A percentile compares a stretch with the other conserved stretches of the same genome.
Conservation (phyloP, 331 rosid genomes). For the Pyracantha coccinea region DNA sequence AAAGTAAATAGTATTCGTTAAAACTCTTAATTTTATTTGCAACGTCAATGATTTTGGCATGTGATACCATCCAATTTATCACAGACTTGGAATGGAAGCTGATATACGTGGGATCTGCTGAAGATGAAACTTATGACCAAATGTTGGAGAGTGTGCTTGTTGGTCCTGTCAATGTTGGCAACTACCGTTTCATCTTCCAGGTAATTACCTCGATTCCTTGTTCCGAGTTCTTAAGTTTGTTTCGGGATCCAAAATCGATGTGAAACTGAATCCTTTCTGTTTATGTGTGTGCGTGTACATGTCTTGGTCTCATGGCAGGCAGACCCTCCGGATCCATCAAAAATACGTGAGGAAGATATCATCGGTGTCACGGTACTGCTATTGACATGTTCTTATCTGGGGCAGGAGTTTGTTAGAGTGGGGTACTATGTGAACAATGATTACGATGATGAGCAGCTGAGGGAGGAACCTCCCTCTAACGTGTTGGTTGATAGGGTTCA, state of each 20-base stretch:
- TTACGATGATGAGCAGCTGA: slow-evolving; percentile 83
- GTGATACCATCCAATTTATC: background rate
- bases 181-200: slow-evolving; percentile 83
- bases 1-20: too few relatives aligned
- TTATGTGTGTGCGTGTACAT: background rate
- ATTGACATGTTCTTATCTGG: slow-evolving; percentile 81
- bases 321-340: slow-evolving; percentile 85
- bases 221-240: background rate
- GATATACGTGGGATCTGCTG: slow-evolving; percentile 80
- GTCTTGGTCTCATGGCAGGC: slow-evolving; percentile 37
- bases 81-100: slow-evolving; percentile 42
- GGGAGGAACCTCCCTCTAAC: slow-evolving; percentile 89
- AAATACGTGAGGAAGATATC: slow-evolving; percentile 92
- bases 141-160: slow-evolving; percentile 52
- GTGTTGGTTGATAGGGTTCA: slow-evolving; percentile 68
- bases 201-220: slow-evolving; percentile 14
- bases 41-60: background rate
- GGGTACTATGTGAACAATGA: slow-evolving; percentile 96
- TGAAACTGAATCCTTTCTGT: background rate
- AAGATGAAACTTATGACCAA: slow-evolving; percentile 32
- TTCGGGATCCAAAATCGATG: too few relatives aligned
- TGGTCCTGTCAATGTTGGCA: slow-evolving; percentile 93
- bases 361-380: slow-evolving; percentile 81
- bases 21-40: background rate
- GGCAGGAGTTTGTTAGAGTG: slow-evolving; percentile 84